Percentiles rank a stretch among this genome's conserved stretches.
Conservation (phyloP, 768 basidiomycete species). For the Lactarius pseudohatsudake region DNA sequence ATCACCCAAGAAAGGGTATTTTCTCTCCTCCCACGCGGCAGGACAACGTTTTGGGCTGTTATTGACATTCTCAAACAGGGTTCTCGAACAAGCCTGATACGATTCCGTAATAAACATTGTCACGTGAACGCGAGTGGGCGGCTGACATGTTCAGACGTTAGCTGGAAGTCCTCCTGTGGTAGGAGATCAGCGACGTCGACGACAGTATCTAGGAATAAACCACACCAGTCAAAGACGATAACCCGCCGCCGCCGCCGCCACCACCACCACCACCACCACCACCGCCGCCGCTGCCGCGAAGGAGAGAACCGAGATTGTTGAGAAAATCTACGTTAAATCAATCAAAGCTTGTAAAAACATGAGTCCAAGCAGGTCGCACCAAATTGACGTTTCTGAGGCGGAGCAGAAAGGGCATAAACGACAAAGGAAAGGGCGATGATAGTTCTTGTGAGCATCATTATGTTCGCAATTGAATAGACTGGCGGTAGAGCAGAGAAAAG, state of each 20-base stretch:
- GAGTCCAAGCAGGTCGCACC: not conserved
- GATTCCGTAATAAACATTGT: not conserved
- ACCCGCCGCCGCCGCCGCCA: too few species aligned
- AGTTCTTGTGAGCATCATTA: not conserved
- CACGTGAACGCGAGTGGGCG: not conserved
- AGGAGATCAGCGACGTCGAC: not conserved
- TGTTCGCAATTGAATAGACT: not conserved
- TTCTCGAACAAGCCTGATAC: too few species aligned
- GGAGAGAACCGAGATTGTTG: too few species aligned
- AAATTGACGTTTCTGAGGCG: not conserved
- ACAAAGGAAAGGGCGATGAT: not conserved
- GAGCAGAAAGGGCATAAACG: not conserved
- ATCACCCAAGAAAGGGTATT: too few species aligned
- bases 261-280: too few species aligned
- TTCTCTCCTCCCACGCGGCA: too few species aligned
- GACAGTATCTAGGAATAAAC: not conserved
- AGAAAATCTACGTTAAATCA: not conserved
- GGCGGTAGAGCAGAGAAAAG: not conserved
- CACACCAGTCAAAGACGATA: not conserved
- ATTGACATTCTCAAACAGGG: too few species aligned
- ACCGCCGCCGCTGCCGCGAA: too few species aligned
- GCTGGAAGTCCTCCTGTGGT: not conserved
- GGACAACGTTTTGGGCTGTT: too few species aligned
- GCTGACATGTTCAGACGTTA: not conserved
- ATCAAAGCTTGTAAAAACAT: not conserved